phyloP scores from a whole-genome alignment of 1,139 yeast species.

The Hansenula sp. region DNA sequence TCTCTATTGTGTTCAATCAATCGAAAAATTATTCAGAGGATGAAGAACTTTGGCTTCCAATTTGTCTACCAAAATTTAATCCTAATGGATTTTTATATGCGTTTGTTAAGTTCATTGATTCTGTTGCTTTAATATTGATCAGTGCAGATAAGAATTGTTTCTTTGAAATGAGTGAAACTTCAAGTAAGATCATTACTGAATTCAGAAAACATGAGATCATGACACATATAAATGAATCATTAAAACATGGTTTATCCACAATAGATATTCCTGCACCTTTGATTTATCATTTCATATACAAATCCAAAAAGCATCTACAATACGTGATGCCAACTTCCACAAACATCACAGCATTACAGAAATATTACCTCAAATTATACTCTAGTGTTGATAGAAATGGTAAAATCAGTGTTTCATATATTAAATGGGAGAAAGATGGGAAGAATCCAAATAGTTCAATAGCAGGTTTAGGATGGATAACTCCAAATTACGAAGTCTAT shows the following conservation, averaged over 20 bases:
- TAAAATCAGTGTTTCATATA: constrained; percentile 22
- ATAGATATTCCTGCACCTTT: constrained; percentile 56
- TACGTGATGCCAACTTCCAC: constrained; percentile 35
- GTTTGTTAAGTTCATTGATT: constrained; percentile 58
- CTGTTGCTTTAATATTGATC: constrained; percentile 62
- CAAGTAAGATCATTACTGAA: constrained; percentile 46
- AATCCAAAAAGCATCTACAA: constrained; percentile 60
- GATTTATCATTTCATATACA: constrained; percentile 77
- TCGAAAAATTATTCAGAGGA: constrained; percentile 26
- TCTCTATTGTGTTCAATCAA: constrained; percentile 54
- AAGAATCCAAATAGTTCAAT: constrained; percentile 24
- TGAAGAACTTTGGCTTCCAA: constrained; percentile 90
- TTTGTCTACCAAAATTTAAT: constrained; percentile 89
- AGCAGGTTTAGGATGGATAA: constrained; percentile 50
- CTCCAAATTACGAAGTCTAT: constrained; percentile 54
- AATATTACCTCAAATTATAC: constrained; percentile 18
- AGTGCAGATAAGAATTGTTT: constrained; percentile 84
- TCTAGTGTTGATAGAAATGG: constrained; percentile 13
- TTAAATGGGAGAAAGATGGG: constrained; percentile 30
- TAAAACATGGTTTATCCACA: constrained; percentile 38
- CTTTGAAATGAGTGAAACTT: constrained; percentile 62
- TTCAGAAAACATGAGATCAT: constrained; percentile 31
- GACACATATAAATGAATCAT: constrained; percentile 31
- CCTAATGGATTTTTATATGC: constrained; percentile 82
- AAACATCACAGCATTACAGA: constrained; percentile 10